Evolutionary conservation across 2,329 filamentous ascomycete genomes (phyloP), one percentile per base, ranked within the genome.

Genomic region (Ilyonectria robusta): DNA sequence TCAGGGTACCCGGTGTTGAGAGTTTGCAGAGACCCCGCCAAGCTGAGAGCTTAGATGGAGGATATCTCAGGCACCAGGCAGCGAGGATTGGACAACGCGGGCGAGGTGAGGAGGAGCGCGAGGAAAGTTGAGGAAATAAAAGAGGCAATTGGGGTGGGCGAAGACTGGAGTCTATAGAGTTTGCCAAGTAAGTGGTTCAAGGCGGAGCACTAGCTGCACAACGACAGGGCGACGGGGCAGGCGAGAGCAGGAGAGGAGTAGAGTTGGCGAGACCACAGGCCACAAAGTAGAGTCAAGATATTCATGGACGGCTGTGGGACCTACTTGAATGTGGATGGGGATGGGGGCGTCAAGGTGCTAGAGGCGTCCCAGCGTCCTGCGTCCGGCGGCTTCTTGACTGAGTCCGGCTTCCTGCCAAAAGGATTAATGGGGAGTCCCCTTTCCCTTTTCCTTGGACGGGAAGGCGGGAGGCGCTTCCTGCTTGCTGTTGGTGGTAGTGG

Each of bases 231-330:
- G 31, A 37, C 10, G 50, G 50, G 11, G 31, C n/a, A 35, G 31
- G 50, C 29, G 50, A 53, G 50, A 57, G 54, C 47, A 55, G 17
- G 31, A 47, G 37, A 37, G 47, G 35, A 47, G 42, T 33, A 46
- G 42, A 63, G 46, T 58, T 58, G 61, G 61, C 54, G 54, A 64
- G 61, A 64, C 54, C 55, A 46, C 48, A 54, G 56, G 62, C 48
- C 55, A 59, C 40, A 54, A 31, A 42, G 31, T 47, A 42, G 56
- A 53, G 50, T 56, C 62, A 59, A 65, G 62, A 59, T 65, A 61
- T 62, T 61, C 58, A 66, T 57, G 42, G 51, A 66, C 58, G 53
- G 46, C 51, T 61, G 58, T 58, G 63, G 63, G 53, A 65, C 62
- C 42, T 48, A 53, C 48, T 33, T 26, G 35, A 42, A 46, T 40